Evolutionary conservation across 78 protist species (phyloP).

Genomic region (Chrysochromulina parva): DNA sequence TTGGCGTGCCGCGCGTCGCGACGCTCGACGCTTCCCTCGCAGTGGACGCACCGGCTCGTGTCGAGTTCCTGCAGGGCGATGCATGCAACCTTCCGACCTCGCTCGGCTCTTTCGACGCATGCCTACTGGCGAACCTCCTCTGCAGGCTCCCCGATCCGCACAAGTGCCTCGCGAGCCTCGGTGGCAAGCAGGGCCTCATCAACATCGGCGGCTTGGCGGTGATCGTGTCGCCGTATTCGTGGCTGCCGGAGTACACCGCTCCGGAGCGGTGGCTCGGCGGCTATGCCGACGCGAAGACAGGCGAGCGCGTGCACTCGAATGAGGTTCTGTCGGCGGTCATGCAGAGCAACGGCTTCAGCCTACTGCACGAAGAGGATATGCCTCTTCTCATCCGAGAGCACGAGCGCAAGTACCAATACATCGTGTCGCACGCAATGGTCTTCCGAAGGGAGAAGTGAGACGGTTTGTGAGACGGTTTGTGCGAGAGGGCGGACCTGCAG

Average conservation of each 20-base stretch:
- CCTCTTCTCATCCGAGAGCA: constrained; percentile 52
- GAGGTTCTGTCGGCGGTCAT: background rate
- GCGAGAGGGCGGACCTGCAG: no score
- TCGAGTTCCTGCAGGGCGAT: background rate
- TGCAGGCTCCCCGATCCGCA: constrained; percentile 68
- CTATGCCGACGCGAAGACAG: background rate
- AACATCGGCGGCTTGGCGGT: constrained; percentile 57
- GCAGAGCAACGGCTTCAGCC: background rate
- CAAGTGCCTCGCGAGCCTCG: constrained; percentile 26
- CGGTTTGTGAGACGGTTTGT: no score
- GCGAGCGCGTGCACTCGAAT: no score
- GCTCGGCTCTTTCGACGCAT: constrained; percentile 16
- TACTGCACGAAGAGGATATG: background rate
- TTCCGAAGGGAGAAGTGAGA: background rate
- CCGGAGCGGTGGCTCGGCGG: background rate
- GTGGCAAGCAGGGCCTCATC: constrained; percentile 28
- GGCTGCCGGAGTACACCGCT: constrained; percentile 35
- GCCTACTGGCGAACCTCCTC: constrained; percentile 61
- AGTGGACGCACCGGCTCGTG: background rate
- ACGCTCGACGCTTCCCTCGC: background rate
- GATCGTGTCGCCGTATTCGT: constrained; percentile 64
- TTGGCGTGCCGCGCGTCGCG: background rate
- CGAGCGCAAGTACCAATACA: constrained; percentile 37
- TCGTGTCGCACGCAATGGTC: background rate
- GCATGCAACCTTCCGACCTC: constrained; percentile 8